Base-by-base conservation (phyloP, 1,139 yeast species). In the Hyphopichia fennica region DNA sequence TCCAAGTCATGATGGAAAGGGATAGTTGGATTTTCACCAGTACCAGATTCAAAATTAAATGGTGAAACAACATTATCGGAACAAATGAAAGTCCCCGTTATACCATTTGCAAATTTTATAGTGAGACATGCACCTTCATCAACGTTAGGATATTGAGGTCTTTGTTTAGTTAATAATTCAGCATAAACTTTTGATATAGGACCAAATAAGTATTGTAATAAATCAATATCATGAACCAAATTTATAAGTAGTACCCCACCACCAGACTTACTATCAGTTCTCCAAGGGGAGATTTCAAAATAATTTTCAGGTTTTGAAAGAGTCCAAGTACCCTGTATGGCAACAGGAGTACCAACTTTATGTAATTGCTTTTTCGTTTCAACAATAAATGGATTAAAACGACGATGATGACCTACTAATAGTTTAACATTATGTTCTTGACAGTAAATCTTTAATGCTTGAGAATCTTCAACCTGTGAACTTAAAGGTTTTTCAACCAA, bases 91-190 rank as follows among this genome's bases (percentile, higher is more conserved):
- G 72, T 67, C 3, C 75, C 75, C 18, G 62, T 53, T 17, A 64
- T 57, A 1, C 75, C 75, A 44, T 51, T 62, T 22, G 49, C 48
- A 46, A 69, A 69, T 20, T 57, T 50, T 9, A 69, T 43, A 10
- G 71, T 65, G 17, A 69, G 52, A 3, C 62, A 67, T 0, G 74
- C 74, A 17, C 75, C 75, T 50, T 69, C 75, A 43, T 69, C 75
- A n/a, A 63, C 72, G 29, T 58, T 53, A 2, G 60, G 57, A 39
- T 54, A 57, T 19, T 60, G 55, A 3, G 42, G 31, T 41, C 74
- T 52, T 46, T 67, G 72, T 47, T 65, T 66, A 34, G 56, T 48
- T 34, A 66, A 52, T 32, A 62, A 50, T 44, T 69, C 75, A 1
- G 74, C 75, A 44, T 67, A 69, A 11, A 70, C 63, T 39, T 63